These are phyloP conservation scores for Smittium culicis DNA, from an alignment of 371 early-diverging fungal genomes.

Conservation along the genomic window DNA sequence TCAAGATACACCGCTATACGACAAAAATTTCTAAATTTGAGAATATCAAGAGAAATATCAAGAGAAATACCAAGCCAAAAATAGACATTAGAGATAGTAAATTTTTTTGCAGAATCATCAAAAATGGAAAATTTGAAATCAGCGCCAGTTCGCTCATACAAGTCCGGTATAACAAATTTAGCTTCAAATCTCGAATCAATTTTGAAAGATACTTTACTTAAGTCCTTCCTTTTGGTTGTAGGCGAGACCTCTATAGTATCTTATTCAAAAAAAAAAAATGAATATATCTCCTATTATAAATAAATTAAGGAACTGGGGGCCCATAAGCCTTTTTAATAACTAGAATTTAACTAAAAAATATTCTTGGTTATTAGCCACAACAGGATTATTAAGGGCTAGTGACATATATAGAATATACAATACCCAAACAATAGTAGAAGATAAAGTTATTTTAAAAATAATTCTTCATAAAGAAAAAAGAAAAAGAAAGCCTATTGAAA, in stretches of 20 bases:
- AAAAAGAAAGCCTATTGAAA: conserved; percentile 3
- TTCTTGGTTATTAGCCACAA: background rate
- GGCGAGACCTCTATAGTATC: background rate
- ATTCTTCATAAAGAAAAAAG: background rate
- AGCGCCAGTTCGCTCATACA: background rate
- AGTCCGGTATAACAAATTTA: background rate
- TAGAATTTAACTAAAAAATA: background rate
- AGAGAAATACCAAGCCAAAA: background rate
- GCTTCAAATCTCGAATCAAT: background rate
- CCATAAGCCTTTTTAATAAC: background rate
- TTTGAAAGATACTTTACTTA: background rate
- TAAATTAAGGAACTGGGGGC: background rate
- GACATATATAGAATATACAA: background rate
- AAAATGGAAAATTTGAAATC: background rate
- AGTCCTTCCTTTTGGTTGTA: background rate
- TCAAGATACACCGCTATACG: background rate
- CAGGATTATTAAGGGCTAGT: background rate
- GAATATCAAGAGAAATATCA: conserved; percentile 1
- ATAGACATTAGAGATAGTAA: background rate
- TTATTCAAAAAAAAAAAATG: background rate
- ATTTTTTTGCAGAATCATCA: background rate
- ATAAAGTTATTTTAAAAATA: conserved; percentile 1
- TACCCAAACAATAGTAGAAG: background rate
- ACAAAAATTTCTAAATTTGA: background rate
- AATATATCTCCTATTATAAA: background rate